Conservation (phyloP, 2,329 filamentous ascomycete genomes). For the Aureobasidium zeae region DNA sequence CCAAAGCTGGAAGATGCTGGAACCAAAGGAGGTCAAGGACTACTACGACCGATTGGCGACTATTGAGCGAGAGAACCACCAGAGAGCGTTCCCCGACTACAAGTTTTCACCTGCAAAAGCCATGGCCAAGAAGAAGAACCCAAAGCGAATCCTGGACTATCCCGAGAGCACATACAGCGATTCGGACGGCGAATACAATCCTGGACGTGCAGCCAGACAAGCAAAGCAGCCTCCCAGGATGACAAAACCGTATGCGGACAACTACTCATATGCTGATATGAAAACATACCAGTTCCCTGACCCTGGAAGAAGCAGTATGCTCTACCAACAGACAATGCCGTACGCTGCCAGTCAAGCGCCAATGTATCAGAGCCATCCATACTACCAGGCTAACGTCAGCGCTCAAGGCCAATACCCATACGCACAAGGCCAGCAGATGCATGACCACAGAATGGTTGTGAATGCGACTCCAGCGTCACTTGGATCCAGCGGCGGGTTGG, state of each 20-base stretch:
- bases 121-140: constrained; percentile 40
- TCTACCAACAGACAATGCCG: constrained; percentile 30
- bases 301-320: background rate
- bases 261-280: constrained; percentile 10
- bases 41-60: constrained; percentile 71
- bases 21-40: constrained; percentile 61
- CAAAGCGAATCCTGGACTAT: constrained; percentile 22
- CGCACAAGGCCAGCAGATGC: constrained; percentile 17
- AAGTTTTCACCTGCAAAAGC: constrained; percentile 69
- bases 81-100: constrained; percentile 77
- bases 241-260: constrained; percentile 9
- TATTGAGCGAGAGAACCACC: constrained; percentile 75
- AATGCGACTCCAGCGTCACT: constrained; percentile 29
- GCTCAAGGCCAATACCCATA: constrained; percentile 36
- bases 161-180: constrained; percentile 27
- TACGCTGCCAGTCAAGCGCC: constrained; percentile 37
- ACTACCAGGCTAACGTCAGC: constrained; percentile 44
- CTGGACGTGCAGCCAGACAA: constrained; percentile 10
- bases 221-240: constrained; percentile 12
- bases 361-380: constrained; percentile 29
- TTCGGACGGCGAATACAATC: constrained; percentile 24
- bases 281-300: constrained; percentile 24
- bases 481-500: constrained; percentile 18
- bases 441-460: constrained; percentile 34
- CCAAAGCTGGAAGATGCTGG: constrained; percentile 66